Base-by-base conservation (phyloP, 164 flowering plant genomes). In the Tetracentron sinense region DNA sequence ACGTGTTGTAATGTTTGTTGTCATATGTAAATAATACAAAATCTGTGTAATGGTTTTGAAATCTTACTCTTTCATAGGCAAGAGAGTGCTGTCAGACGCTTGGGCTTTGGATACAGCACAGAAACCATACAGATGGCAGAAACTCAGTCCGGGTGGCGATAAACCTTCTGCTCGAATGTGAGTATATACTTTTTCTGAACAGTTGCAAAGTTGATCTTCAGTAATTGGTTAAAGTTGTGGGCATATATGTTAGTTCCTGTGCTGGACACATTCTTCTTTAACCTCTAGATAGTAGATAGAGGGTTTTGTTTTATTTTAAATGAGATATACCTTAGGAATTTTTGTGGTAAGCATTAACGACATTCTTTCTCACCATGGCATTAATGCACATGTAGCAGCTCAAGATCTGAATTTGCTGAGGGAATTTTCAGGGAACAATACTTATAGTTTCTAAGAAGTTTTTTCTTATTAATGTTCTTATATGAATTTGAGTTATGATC, bases 51-150 rank as follows among this genome's bases (percentile, higher is more conserved):
- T 61, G 66, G 38, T 63, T 63, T 49, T 56, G n/a, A n/a, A n/a
- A n/a, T n/a, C n/a, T n/a, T n/a, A n/a, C 20, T 63, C 14, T 66
- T 38, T 71, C 73, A 23, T 71, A 94, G 99, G 99, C 38, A 94
- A 85, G 80, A 82, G 93, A 82, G 96, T 84, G 69, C 71, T 91
- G 35, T 83, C 95, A 58, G 99, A 94, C 75, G 82, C 97, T 56
- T 94, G 99, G 99, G 93, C 65, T 67, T 75, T 94, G 81, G 99
- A 94, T 77, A 89, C 97, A 61, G 95, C 97, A 63, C 92, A 89
- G 64, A 94, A 94, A 74, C 99, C 99, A 52, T 94, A 94, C 67
- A 83, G 47, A 56, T 94, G 98, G 98, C 86, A 80, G 75, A 85
- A 77, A 72, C 84, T 91, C 71, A 86, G 73, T 63, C 97, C 98